Conservation (phyloP, 495 filamentous ascomycete species). For the Penicillium alfredii region DNA sequence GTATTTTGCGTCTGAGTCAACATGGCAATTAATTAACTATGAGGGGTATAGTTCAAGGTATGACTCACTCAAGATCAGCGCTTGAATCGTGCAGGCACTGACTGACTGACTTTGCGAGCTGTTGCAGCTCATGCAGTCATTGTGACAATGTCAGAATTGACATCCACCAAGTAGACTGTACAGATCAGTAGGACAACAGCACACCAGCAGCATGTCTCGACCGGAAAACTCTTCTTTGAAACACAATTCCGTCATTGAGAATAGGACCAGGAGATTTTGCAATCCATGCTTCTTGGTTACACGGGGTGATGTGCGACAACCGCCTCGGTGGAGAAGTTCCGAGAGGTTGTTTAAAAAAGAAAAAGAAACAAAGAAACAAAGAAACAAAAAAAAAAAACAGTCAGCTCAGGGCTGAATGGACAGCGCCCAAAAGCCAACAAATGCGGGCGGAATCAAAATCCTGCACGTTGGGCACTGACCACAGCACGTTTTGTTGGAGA, state of each 20-base stretch:
- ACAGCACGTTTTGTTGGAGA: background rate
- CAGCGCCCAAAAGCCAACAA: no score
- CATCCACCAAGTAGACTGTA: no score
- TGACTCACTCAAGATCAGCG: no score
- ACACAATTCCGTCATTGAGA: conserved; percentile 4
- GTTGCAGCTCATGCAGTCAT: no score
- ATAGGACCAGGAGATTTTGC: background rate
- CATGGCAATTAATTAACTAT: no score
- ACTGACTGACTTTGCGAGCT: no score
- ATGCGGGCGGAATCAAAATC: conserved; percentile 5
- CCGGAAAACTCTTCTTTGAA: conserved; percentile 2
- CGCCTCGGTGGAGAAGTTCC: conserved; percentile 3
- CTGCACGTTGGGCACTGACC: background rate
- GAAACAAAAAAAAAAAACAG: no score
- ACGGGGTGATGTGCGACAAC: conserved; percentile 2
- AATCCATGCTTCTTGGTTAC: conserved; percentile 5
- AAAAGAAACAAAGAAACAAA: background rate
- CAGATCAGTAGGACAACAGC: background rate
- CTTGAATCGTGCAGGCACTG: no score
- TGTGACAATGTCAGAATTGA: no score
- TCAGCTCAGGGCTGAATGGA: no score
- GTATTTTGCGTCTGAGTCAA: no score
- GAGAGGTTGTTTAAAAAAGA: background rate
- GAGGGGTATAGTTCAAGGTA: no score
- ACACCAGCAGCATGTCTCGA: conserved; percentile 1